These are phyloP conservation scores for Penicillium odoratum DNA, from an alignment of 495 filamentous ascomycete genomes.

Conservation along the genomic window DNA sequence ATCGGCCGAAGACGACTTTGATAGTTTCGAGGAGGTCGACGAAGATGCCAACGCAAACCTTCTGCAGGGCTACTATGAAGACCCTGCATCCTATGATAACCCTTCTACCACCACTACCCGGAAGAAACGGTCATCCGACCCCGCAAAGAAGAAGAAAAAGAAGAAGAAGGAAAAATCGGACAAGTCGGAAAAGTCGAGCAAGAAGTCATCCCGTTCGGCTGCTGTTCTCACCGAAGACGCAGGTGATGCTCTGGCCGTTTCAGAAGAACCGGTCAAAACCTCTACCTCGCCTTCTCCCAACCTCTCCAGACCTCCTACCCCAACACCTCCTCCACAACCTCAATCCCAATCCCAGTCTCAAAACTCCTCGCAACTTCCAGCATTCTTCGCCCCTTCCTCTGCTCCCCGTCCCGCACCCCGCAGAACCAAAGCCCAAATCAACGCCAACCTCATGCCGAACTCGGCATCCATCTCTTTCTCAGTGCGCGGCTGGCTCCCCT, in stretches of 20 bases:
- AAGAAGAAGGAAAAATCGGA: conserved; percentile 42
- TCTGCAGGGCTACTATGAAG: conserved; percentile 58
- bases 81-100: conserved; percentile 41
- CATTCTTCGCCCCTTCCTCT: conserved; percentile 29
- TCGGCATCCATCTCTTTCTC: conserved; percentile 85
- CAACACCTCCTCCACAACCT: conserved; percentile 21
- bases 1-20: conserved; percentile 51
- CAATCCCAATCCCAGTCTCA: conserved; percentile 9
- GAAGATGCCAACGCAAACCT: conserved; percentile 43
- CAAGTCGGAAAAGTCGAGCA: conserved; percentile 36
- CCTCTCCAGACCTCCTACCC: conserved; percentile 31
- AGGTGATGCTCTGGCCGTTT: conserved; percentile 20
- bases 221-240: conserved; percentile 30
- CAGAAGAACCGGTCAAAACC: conserved; percentile 14
- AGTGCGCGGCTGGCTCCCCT: conserved; percentile 92
- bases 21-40: conserved; percentile 49
- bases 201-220: conserved; percentile 36
- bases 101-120: conserved; percentile 22
- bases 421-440: conserved; percentile 59
- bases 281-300: conserved; percentile 22
- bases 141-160: conserved; percentile 45
- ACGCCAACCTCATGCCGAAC: conserved; percentile 85
- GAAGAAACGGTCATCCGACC: conserved; percentile 25
- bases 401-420: conserved; percentile 34
- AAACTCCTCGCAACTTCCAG: conserved; percentile 20